These are phyloP conservation scores for Leptodontidium sp. DNA, from an alignment of 2,329 filamentous ascomycete species.

Conservation along the genomic window DNA sequence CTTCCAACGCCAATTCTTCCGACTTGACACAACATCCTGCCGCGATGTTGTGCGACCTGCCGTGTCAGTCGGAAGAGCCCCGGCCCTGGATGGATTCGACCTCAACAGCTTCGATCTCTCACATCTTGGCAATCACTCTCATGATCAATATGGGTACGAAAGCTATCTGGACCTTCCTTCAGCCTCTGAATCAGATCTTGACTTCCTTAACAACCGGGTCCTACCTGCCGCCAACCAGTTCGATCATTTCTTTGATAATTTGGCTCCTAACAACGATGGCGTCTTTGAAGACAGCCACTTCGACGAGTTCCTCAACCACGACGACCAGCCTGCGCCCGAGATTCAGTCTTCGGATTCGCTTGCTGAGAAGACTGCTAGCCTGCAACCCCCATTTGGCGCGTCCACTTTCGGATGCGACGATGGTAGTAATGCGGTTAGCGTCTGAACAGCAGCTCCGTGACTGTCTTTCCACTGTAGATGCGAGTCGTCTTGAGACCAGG, in stretches of 20 bases:
- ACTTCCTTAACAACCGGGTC: constrained; percentile 79
- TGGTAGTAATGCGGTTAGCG: constrained; percentile 76
- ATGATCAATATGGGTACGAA: constrained; percentile 72
- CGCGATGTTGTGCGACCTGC: constrained; percentile 99
- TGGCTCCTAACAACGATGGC: constrained; percentile 68
- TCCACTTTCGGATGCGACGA: constrained; percentile 77
- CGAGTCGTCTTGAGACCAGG: constrained; percentile 37
- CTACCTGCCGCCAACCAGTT: constrained; percentile 75
- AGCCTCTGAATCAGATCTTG: constrained; percentile 75
- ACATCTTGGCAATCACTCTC: constrained; percentile 63
- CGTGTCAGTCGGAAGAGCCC: constrained; percentile 87
- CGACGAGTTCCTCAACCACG: constrained; percentile 61
- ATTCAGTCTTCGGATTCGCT: constrained; percentile 47
- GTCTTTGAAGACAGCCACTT: constrained; percentile 60
- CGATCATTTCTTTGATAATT: constrained; percentile 72
- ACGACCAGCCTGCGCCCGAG: constrained; percentile 50
- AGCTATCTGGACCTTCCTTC: constrained; percentile 74
- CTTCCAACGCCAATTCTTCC: constrained; percentile 56
- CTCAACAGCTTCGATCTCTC: constrained; percentile 45
- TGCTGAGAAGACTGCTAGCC: constrained; percentile 65
- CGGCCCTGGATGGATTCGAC: constrained; percentile 45
- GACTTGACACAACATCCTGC: constrained; percentile 99
- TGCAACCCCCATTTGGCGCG: constrained; percentile 78
- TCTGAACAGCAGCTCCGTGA: constrained; percentile 56
- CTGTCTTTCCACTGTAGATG: constrained; percentile 45